Evolutionary conservation across 140 eudicot genomes (phyloP), one percentile per base, ranked within the genome.

Genomic region (Artemisia princeps): DNA sequence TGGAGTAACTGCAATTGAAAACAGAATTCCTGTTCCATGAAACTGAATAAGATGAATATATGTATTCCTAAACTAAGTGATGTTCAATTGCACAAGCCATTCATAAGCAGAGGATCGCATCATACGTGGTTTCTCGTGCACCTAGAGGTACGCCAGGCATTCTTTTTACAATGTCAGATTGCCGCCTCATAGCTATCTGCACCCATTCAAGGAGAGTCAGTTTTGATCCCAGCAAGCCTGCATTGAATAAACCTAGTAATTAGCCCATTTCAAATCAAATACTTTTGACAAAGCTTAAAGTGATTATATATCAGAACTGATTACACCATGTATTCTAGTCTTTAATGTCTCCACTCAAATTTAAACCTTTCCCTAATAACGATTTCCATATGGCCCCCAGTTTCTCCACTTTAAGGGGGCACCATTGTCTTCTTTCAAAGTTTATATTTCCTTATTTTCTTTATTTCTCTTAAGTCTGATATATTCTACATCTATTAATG

Each of bases 81-180:
- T 71, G 63, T 54, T 16, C 14, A 57, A 69, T 42, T 53, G 60
- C 26, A 65, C 23, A 65, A 5, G 7, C 42, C 16, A 69, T 73
- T 65, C 37, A 55, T 40, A 72, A 22, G 49, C 16, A 67, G 15
- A 62, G 3, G n/a, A 58, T 62, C 51, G 61, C 55, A 67, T 62
- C 94, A 50, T 85, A 90, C 95, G 78, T 79, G 72, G 90, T 76
- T 78, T 90, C 87, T 57, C 86, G 88, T 72, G 94, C 58, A 74
- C 74, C 86, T 55, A 84, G 78, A 73, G 76, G 84, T 83, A 81
- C 79, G 86, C 97, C 97, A 50, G 95, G 95, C 97, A 90, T 90
- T 87, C 84, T 87, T 78, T n/a, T 79, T 76, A 72, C 67, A 58
- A 46, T 75, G 71, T 67, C 65, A 45, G 68, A 53, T 23, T 60